Base-by-base conservation (phyloP, 345 rosid species). In the Populus ilicifolia region DNA sequence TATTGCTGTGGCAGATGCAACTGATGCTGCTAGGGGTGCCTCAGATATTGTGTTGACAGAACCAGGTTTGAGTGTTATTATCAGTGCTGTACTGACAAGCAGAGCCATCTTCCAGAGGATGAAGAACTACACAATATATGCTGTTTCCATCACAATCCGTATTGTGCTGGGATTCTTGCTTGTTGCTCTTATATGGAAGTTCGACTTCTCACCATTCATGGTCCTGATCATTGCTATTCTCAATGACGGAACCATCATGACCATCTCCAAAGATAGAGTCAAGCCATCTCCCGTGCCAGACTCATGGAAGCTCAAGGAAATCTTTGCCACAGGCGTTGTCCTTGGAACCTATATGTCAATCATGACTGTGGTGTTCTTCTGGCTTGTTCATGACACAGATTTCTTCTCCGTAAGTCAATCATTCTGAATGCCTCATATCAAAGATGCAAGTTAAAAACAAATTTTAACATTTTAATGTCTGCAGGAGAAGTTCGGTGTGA, bases 91-190 rank as follows among this genome's bases (percentile, higher is more conserved):
- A 72, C 77, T 94, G 43, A 94, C 98, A 2, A 91, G 97, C 81
- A 86, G 97, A 80, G 90, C 94, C 62, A 92, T 94, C 48, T 94
- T 94, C 86, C 97, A 94, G 75, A 89, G 98, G 83, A 94, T 94
- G 98, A 94, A 94, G 84, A 94, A 94, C 85, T 94, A 94, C 83
- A 92, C 97, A 92, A 93, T 94, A 61, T 94, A 94, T 69, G 98
- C 97, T 13, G 98, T 94, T 72, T 94, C 98, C 73, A 94, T 94
- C 79, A 94, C 98, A 5, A 94, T 94, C 54, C 98, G 97, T 88
- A 92, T 94, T 48, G 98, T 94, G 87, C 86, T 94, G 68, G 97
- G 98, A 46, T 94, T 94, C 83, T 80, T 94, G 95, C 81, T 94
- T 39, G 92, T 94, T 70, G 95, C 98, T 67, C 85, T 94, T 38